Evolutionary conservation across 2,329 filamentous ascomycete genomes (phyloP), one percentile per base, ranked within the genome.

Genomic region (Aspergillus sp.): DNA sequence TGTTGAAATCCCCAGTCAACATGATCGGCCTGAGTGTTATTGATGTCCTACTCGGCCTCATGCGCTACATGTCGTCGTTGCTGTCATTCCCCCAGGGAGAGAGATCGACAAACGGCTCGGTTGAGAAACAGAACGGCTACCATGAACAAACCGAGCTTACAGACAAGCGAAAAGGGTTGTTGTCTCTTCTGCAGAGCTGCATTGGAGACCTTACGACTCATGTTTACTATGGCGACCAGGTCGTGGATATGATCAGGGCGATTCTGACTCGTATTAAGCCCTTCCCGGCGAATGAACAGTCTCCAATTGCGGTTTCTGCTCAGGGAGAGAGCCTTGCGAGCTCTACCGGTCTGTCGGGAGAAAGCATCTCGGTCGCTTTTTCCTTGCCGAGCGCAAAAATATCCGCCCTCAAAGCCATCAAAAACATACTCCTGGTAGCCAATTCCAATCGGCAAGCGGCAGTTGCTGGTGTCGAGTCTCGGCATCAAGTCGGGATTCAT

Each of bases 1-100:
- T 97, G 9, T 78, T 99, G 44, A 87, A 88, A 47, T 97, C 93
- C 0, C 86, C 93, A 40, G 86, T 96, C 66, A 97, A 97, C 71
- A 81, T 97, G 66, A 97, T 99, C 56, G 94, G 94, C 1, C 78
- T 99, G 43, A 97, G 92, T 68, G 88, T 97, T 48, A 97, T 97
- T 86, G 94, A 99, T 69, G 87, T 97, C 16, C 78, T 97, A 23
- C 79, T 96, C 13, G 88, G 91, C 1, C 79, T 99, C 13, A 84
- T 97, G 58, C 87, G 90, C 58, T 91, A 96, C 66, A 88, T 93
- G 67, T 84, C 91, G 60, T 82, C 86, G 63, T 77, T 96, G 7
- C 80, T 96, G 13, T 88, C 90, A 63, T 79, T 90, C 23, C 75
- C 76, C 0, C 66, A 71, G n/a, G 68, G 72, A 32, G 64, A 68